phyloP scores from a whole-genome alignment of 805 yeast species.

The Candida insectalens region DNA sequence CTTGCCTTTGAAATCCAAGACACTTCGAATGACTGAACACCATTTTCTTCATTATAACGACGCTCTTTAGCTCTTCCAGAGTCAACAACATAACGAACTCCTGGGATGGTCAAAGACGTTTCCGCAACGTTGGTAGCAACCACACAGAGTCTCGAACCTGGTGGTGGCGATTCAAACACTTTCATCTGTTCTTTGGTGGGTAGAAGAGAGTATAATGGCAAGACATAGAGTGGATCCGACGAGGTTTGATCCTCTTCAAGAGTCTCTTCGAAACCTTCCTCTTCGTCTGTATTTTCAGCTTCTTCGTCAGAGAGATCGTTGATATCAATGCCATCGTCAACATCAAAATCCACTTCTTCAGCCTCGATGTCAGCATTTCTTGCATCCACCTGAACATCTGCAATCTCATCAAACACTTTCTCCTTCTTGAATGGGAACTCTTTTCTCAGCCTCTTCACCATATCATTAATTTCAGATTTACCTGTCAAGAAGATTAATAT shows the following conservation, averaged over 20 bases:
- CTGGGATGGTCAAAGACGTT: conserved; percentile 94
- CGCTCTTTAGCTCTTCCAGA: conserved; percentile 92
- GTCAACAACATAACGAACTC: conserved; percentile 89
- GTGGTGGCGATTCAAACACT: conserved; percentile 80
- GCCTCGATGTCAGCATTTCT: conserved; percentile 67
- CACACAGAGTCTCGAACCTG: conserved; percentile 78
- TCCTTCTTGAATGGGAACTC: conserved; percentile 47
- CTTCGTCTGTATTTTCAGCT: conserved; percentile 43
- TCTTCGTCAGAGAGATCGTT: conserved; percentile 31
- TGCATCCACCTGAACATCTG: conserved; percentile 41
- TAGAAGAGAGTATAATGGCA: conserved; percentile 84
- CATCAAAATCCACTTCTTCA: conserved; percentile 72
- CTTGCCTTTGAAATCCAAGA: conserved; percentile 94
- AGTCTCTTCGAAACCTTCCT: conserved; percentile 65
- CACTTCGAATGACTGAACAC: conserved; percentile 87
- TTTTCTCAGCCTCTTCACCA: conserved; percentile 59
- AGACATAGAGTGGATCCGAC: conserved; percentile 74
- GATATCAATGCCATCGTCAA: conserved; percentile 30
- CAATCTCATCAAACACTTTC: conserved; percentile 15
- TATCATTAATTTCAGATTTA: conserved; percentile 75
- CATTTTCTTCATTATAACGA: conserved; percentile 68
- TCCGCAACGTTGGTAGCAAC: conserved; percentile 98
- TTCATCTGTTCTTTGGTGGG: conserved; percentile 96
- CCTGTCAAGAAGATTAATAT: conserved; percentile 90
- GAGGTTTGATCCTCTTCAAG: conserved; percentile 63